These are phyloP conservation scores for Amborella trichopoda DNA, from an alignment of 164 flowering plant genomes.

Conservation along the genomic window DNA sequence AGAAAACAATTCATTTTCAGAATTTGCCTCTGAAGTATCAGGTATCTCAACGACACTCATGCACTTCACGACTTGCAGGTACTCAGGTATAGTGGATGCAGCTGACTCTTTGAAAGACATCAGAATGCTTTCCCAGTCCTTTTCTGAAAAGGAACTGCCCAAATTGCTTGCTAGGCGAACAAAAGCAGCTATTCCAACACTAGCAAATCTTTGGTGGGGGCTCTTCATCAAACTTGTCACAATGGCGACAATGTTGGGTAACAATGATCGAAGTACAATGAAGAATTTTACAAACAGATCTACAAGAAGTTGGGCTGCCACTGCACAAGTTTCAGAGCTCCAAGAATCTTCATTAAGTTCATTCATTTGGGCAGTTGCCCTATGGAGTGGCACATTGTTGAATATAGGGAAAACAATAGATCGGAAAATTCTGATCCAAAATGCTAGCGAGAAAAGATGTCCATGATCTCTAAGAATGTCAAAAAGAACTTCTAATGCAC, in stretches of 20 bases:
- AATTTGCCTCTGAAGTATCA: conserved; percentile 21
- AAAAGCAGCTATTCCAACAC: conserved; percentile 69
- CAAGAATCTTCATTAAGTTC: conserved; percentile 30
- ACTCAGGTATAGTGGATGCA: conserved; percentile 40
- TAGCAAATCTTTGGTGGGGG: conserved; percentile 60
- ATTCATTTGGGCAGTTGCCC: conserved; percentile 7
- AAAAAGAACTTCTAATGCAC: conserved; percentile 91
- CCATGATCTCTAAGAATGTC: conserved; percentile 97
- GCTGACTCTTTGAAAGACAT: conserved; percentile 62
- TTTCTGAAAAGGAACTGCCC: conserved; percentile 48
- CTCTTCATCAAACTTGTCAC: conserved; percentile 43
- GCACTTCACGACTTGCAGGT: conserved; percentile 43
- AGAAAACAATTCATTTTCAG: conserved; percentile 37
- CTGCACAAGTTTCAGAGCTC: conserved; percentile 70
- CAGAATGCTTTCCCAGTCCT: conserved; percentile 72
- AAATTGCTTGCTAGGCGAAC: conserved; percentile 49
- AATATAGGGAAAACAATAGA: conserved; percentile 70
- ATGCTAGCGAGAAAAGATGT: conserved; percentile 64
- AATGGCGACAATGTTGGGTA: conserved; percentile 47
- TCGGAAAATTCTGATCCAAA: conserved; percentile 59
- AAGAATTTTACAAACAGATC: conserved; percentile 66
- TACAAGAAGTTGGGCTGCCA: conserved; percentile 71
- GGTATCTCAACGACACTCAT: conserved; percentile 60
- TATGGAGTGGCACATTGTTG: conserved; percentile 16
- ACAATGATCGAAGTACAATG: conserved; percentile 45